Conservation (phyloP, 371 early-diverging fungal species). For the Saksenaea oblongispora region DNA sequence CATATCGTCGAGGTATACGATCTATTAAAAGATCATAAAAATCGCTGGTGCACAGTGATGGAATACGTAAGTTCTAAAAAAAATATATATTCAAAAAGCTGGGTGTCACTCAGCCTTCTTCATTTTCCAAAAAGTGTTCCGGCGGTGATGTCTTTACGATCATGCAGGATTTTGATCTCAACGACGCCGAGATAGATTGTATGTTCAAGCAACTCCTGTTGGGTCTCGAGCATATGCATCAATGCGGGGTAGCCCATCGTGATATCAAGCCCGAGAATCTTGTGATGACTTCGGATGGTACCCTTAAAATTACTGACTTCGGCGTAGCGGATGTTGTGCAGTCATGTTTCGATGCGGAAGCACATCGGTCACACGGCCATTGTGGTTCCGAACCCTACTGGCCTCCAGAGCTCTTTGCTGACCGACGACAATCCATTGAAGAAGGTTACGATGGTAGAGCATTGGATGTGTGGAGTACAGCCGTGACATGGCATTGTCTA, state of each 20-base stretch:
- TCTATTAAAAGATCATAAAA: conserved; percentile 55
- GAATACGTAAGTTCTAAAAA: conserved; percentile 47
- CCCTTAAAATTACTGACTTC: conserved; percentile 96
- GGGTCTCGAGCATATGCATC: conserved; percentile 94
- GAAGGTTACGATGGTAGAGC: conserved; percentile 74
- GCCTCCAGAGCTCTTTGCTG: conserved; percentile 69
- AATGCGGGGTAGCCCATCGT: conserved; percentile 87
- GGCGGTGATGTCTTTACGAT: conserved; percentile 63
- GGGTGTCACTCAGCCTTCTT: conserved; percentile 5
- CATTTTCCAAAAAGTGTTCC: conserved; percentile 29
- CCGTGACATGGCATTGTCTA: conserved; percentile 82
- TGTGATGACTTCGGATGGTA: conserved; percentile 74
- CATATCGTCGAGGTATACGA: conserved; percentile 75
- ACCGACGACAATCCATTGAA: conserved; percentile 10
- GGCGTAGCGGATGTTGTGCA: conserved; percentile 93
- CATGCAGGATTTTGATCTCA: conserved; percentile 40
- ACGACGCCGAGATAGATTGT: conserved; percentile 52
- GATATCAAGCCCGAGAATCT: conserved; percentile 92
- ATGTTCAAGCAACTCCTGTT: conserved; percentile 86
- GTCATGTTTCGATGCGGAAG: conserved; percentile 70
- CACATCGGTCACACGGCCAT: conserved; percentile 68
- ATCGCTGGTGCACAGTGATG: conserved; percentile 60
- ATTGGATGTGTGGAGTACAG: conserved; percentile 84
- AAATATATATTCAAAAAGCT: conserved; percentile 9
- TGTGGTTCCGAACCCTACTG: conserved; percentile 90